Evolutionary conservation across 208 protist genomes (phyloP), one percentile per base, ranked within the genome.

Genomic region (Porcisia hertigi): DNA sequence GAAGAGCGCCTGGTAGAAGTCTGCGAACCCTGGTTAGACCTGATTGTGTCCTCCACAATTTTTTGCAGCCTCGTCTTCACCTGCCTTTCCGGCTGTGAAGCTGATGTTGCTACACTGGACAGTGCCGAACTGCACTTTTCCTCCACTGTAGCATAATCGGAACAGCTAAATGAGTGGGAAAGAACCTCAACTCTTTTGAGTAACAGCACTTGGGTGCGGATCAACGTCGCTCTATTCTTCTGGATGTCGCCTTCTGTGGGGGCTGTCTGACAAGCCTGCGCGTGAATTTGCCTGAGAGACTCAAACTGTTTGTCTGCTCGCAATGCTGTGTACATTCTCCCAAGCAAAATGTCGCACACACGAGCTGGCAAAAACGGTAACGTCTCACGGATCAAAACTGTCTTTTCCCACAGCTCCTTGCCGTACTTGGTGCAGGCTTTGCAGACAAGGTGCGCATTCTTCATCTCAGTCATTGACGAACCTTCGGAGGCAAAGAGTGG

Each of bases 291-390:
- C 39, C 73, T 79, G 3, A 91, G 75, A 1, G 76, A 81, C 45
- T 88, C 73, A 69, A 93, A 90, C 16, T 82, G 76, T 23, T 83
- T 77, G 75, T 90, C 86, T 11, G 59, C 67, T 11, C 89, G 81
- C 59, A 93, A 59, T 0, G 66, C 53, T 7, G 69, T n/a, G 36
- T 45, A 55, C 63, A 93, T 65, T 20, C 78, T 73, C 16, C 73
- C 80, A 3, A 93, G 76, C 18, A 93, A 69, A 30, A 93, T 80
- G 7, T 81, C 81, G 2, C 62, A 3, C 11, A 88, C 76, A 9
- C 88, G 88, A 30, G 69, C 5, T 12, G 71, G 59, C 16, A 93
- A 65, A 62, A 82, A 93, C 5, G 88, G 86, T 60, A 82, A 81
- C 3, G 63, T 39, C 16, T n/a, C 39, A 23, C 79, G 47, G 7